A percentile compares a stretch with the other conserved stretches of the same genome.
These are phyloP conservation scores for Acer saccharum DNA, from an alignment of 345 rosid genomes.

Conservation along the genomic window DNA sequence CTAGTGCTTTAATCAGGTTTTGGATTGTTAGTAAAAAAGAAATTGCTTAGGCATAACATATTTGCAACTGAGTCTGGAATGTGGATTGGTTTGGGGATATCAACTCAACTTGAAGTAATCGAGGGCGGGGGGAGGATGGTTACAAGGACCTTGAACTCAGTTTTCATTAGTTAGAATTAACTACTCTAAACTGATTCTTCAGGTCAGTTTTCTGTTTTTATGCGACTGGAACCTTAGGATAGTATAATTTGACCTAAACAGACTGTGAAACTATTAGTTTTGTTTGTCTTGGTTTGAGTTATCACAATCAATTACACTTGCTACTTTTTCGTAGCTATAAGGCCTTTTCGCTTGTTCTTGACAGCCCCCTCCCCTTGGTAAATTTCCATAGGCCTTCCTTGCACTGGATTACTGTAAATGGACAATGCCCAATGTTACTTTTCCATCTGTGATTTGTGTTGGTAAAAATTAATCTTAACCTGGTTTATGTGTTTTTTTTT, in stretches of 20 bases:
- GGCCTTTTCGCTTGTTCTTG: background rate
- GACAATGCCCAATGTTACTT: background rate
- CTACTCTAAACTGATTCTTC: background rate
- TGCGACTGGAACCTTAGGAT: background rate
- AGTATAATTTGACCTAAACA: background rate
- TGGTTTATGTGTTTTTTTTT: background rate
- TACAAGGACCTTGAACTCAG: background rate
- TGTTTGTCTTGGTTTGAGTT: slow-evolving; percentile 7
- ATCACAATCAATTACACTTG: background rate
- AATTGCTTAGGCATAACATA: background rate
- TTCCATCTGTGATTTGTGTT: background rate
- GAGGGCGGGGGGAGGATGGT: background rate
- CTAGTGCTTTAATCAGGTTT: background rate
- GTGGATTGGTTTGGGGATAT: background rate
- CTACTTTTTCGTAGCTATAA: background rate
- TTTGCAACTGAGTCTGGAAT: background rate
- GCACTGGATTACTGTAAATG: background rate
- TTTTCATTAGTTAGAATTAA: background rate
- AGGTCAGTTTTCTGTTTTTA: background rate
- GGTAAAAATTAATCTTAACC: background rate
- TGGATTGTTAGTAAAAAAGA: background rate
- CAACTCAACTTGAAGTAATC: background rate
- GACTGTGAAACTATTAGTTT: background rate
- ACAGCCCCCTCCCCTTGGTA: background rate
- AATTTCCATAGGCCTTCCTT: background rate